These are phyloP conservation scores for Hysterangium stoloniferum DNA, from an alignment of 768 basidiomycete genomes.

Conservation along the genomic window DNA sequence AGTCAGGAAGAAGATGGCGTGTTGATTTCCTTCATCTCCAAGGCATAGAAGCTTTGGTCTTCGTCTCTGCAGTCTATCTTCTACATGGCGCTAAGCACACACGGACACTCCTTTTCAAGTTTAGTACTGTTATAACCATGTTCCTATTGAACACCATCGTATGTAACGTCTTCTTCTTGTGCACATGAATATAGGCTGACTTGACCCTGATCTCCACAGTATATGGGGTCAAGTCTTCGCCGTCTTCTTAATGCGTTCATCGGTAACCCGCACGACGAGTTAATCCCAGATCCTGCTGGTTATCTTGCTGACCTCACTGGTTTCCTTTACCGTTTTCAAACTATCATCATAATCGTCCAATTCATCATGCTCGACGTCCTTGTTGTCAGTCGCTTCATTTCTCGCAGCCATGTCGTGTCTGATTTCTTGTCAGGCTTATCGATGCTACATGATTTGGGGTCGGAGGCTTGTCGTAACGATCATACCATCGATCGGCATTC, in stretches of 20 bases:
- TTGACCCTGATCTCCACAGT: neutral
- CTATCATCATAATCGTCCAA: conserved; percentile 4
- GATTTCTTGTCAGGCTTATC: conserved; percentile 4
- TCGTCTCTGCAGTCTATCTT: conserved; percentile 5
- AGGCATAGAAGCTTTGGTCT: conserved; percentile 10
- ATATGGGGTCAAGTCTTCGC: conserved; percentile 7
- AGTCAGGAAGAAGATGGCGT: neutral
- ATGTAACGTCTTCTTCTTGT: neutral
- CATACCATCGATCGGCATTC: neutral
- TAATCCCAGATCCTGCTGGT: conserved; percentile 1
- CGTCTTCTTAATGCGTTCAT: conserved; percentile 10
- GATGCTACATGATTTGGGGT: conserved; percentile 11
- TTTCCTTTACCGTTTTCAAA: conserved; percentile 8
- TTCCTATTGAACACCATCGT: conserved; percentile 10
- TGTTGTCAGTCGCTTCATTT: neutral
- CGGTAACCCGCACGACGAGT: conserved; percentile 3
- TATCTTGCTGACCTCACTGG: conserved; percentile 10
- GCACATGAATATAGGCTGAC: no score
- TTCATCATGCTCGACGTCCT: conserved; percentile 6
- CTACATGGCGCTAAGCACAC: conserved; percentile 8
- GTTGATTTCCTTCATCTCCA: neutral
- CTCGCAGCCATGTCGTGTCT: neutral
- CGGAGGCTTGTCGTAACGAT: neutral
- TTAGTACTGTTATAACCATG: neutral
- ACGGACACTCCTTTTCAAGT: neutral